Evolutionary conservation across 2,329 filamentous ascomycete genomes (phyloP).

Genomic region (Cadophora sp.): DNA sequence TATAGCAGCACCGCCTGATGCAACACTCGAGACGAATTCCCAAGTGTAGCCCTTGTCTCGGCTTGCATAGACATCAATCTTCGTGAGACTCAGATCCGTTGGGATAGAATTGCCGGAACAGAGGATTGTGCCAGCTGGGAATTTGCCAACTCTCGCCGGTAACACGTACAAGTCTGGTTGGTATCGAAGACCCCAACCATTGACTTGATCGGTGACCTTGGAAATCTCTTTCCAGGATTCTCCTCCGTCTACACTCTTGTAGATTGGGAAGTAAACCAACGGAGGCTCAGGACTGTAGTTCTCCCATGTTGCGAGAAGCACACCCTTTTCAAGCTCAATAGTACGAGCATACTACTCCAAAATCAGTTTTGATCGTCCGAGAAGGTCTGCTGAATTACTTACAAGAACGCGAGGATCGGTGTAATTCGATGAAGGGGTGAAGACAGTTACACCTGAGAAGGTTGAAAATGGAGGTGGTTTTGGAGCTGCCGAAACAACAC

Average conservation of each 20-base stretch:
- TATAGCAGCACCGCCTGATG: constrained; percentile 63
- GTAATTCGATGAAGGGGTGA: constrained; percentile 40
- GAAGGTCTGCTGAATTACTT: background rate
- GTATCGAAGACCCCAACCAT: constrained; percentile 70
- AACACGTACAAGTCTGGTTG: constrained; percentile 74
- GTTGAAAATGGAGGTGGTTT: constrained; percentile 35
- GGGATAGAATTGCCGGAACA: constrained; percentile 53
- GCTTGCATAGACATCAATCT: constrained; percentile 74
- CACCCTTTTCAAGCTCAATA: constrained; percentile 46
- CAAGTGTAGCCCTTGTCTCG: constrained; percentile 65
- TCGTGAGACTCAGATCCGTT: constrained; percentile 64
- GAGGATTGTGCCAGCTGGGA: constrained; percentile 67
- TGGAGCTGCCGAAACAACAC: constrained; percentile 33
- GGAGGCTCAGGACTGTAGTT: constrained; percentile 64
- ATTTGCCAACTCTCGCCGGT: constrained; percentile 62
- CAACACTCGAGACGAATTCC: constrained; percentile 72
- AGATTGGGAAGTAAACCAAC: constrained; percentile 58
- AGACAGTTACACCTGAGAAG: constrained; percentile 43
- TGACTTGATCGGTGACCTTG: constrained; percentile 66
- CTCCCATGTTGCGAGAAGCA: constrained; percentile 60
- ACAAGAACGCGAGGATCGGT: constrained; percentile 41
- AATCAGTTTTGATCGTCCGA: background rate
- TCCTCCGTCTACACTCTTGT: constrained; percentile 59
- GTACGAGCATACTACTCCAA: constrained; percentile 44
- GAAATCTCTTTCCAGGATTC: constrained; percentile 69